phyloP scores from a whole-genome alignment of 73 alveolate genomes.

The Symbiodinium pilosum region DNA sequence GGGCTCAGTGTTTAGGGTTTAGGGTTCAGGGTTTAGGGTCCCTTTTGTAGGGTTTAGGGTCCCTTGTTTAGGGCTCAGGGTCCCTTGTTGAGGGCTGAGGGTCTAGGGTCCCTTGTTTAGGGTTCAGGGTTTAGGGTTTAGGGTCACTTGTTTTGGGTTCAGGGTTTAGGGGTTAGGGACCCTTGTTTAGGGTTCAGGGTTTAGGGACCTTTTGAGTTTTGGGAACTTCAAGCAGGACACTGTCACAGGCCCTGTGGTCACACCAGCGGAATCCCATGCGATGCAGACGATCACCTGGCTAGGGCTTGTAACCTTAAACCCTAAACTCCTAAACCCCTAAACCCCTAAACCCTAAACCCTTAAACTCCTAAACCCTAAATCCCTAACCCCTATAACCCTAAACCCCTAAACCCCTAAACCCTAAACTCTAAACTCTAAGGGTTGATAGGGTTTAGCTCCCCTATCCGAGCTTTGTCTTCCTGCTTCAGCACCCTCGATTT shows the following conservation, averaged over 20 bases:
- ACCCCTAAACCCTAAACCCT: not conserved
- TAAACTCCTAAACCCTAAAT: not conserved
- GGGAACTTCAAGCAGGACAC: not conserved
- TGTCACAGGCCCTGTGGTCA: conserved; percentile 9
- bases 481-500: no score
- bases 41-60: no score
- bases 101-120: not conserved
- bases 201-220: no score
- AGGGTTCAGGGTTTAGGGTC: no score
- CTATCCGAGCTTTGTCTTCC: no score
- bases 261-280: conserved; percentile 35
- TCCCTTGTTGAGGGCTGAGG: not conserved
- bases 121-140: not conserved
- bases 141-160: not conserved
- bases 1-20: no score
- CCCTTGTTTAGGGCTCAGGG: no score
- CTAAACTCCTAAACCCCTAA: not conserved
- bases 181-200: not conserved
- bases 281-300: not conserved
- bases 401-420: not conserved
- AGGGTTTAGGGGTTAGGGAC: conserved; percentile 3
- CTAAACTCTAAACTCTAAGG: not conserved
- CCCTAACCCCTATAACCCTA: not conserved
- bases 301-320: not conserved
- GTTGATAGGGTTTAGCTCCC: no score